These are phyloP conservation scores for Cryoendolithus antarcticus DNA, from an alignment of 2,329 filamentous ascomycete genomes.

Conservation along the genomic window DNA sequence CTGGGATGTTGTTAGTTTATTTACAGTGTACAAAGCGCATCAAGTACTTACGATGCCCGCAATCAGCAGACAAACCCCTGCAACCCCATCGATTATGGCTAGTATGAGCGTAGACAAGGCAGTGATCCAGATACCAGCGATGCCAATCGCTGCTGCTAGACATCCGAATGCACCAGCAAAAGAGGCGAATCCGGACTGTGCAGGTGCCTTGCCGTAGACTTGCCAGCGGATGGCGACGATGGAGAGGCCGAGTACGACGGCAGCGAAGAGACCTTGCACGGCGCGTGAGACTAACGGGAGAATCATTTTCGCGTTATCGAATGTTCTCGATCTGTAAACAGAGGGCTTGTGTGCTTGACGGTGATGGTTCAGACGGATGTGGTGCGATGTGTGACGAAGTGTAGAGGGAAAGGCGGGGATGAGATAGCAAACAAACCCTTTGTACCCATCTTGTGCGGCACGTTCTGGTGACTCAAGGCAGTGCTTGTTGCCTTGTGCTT, in stretches of 20 bases:
- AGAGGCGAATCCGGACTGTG: constrained; percentile 12
- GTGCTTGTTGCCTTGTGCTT: too few species aligned
- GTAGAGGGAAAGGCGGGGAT: too few species aligned
- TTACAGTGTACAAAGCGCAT: not conserved
- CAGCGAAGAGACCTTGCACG: constrained; percentile 15
- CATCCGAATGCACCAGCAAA: constrained; percentile 16
- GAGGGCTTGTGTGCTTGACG: too few species aligned
- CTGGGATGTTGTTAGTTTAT: constrained; percentile 5
- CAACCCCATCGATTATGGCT: constrained; percentile 11
- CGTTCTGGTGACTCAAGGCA: too few species aligned
- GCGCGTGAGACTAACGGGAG: constrained; percentile 7
- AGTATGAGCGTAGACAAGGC: constrained; percentile 11
- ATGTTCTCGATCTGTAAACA: too few species aligned
- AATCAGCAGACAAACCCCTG: constrained; percentile 13
- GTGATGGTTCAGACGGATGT: too few species aligned
- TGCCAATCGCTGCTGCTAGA: constrained; percentile 12
- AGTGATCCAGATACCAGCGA: constrained; percentile 12
- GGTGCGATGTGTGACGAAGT: too few species aligned
- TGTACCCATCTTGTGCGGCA: too few species aligned
- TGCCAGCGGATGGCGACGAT: constrained; percentile 15
- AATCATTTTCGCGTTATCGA: constrained; percentile 5
- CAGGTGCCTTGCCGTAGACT: constrained; percentile 8
- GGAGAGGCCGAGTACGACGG: constrained; percentile 17
- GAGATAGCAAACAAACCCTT: too few species aligned
- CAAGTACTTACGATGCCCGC: constrained; percentile 16